Evolutionary conservation across 768 basidiomycete species (phyloP), one percentile per base, ranked within the genome.

Genomic region (Favolaschia claudopus): DNA sequence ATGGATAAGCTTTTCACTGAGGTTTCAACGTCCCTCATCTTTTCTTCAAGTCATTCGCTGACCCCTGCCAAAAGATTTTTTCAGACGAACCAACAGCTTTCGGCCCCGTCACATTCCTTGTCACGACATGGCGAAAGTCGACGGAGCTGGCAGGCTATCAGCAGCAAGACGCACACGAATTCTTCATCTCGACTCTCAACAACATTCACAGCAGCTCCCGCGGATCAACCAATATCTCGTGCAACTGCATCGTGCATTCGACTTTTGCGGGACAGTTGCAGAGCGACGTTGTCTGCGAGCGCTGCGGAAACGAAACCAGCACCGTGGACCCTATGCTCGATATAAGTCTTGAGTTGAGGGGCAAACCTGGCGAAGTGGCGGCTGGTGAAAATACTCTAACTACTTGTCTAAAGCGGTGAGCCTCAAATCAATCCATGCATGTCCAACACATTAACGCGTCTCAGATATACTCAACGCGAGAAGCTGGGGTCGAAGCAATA

Each of bases 81-180:
- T 83, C 85, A 6, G 76, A 82, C 4, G 85, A 85, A 62, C 71
- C 76, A 12, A 71, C 79, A 10, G 88, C 94, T 0, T 89, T 86
- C 64, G 94, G 92, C 0, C 95, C 96, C 0, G 85, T 88, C 2
- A 86, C 88, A 4, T 89, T 97, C 70, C 82, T 98, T 13, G 81
- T 88, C 13, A 88, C 91, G 20, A 91, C 89, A 34, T 97, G 95
- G 96, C 85, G 81, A 65, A 82, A 81, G 58, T 88, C 89, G 0
- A 74, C 88, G 0, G 93, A 96, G 59, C 78, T 97, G 25, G 87
- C 93, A 7, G 96, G 95, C 2, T 93, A 97, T 68, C 87, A 92
- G 0, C 96, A 98, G 71, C 96, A 96, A 68, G 96, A 97, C 58
- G 92, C 93, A 1, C 93, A 96, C 78, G 89, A 93, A 73, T 90